Base-by-base conservation (phyloP, 495 filamentous ascomycete genomes). In the Aspergillus diversus region DNA sequence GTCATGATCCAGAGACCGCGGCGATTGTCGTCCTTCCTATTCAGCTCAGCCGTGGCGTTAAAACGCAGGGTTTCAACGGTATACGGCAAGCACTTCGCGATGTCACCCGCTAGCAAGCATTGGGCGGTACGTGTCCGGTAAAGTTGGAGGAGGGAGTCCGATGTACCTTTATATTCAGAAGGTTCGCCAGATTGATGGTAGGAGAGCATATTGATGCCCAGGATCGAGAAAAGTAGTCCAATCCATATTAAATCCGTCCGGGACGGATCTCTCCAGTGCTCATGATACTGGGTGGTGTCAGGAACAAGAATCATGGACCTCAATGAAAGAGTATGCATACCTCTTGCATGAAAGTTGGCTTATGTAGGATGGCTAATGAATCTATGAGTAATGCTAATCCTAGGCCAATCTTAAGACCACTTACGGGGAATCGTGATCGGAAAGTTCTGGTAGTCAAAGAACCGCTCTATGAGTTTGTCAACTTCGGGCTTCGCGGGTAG, bases 1-100 rank as follows among this genome's bases (percentile, higher is more conserved):
- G 78, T 64, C 15, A 82, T 63, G 32, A 81, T 71, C 65, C 79
- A 84, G 8, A 73, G 69, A 35, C 75, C 77, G 31, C 73, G 73
- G 7, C 73, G 66, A 8, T 70, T 73, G 51, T 82, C 80, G 16
- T 69, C 67, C 5, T 67, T 69, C 5, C 71, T 64, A 21, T 74
- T 65, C 35, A 73, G 73, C 65, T 83, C 80, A 16, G 66, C 69
- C 5, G 72, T 71, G 21, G 76, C 69, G 57, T 81, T 74, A 33
- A 76, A 63, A n/a, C 76, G 59, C 50, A 83, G 32, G 0, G 80
- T 74, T 60, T 84, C 80, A 2, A 83, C 48, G 5, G 77, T 73
- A 65, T 77, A 75, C 5, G 68, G 66, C 0, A 76, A 71, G 2
- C 71, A 74, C 33, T 74, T 81, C 5, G 78, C 77, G 68, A 79